These are phyloP conservation scores for Lathyrus tuberosus DNA, from an alignment of 306 rosid species.

Conservation along the genomic window DNA sequence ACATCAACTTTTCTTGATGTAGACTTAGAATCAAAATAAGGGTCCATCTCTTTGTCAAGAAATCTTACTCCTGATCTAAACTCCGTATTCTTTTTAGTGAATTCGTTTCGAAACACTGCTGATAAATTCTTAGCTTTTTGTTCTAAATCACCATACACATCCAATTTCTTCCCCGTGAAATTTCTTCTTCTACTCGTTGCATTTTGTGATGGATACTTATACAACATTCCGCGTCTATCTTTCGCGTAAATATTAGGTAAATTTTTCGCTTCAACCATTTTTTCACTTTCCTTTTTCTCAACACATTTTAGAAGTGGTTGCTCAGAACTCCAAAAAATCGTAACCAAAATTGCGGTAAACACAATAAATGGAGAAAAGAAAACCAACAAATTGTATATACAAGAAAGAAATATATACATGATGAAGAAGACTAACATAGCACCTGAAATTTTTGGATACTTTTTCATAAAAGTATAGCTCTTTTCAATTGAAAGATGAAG, in stretches of 20 bases:
- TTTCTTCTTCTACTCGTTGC: conserved; percentile 64
- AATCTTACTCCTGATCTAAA: conserved; percentile 10
- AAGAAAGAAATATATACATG: conserved; percentile 60
- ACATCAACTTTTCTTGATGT: conserved; percentile 6
- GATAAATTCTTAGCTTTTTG: conserved; percentile 37
- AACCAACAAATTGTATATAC: conserved; percentile 49
- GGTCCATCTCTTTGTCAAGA: conserved; percentile 29
- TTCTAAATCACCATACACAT: conserved; percentile 38
- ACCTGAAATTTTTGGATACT: conserved; percentile 55
- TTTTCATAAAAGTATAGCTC: conserved; percentile 46
- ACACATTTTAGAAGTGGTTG: conserved; percentile 31
- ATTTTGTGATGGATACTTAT: conserved; percentile 34
- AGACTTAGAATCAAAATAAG: conserved; percentile 17
- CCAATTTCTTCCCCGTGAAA: conserved; percentile 51
- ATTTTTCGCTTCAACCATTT: conserved; percentile 23
- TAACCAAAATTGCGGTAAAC: conserved; percentile 51
- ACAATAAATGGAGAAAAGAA: conserved; percentile 68
- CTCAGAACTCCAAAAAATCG: conserved; percentile 78
- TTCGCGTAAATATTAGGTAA: neutral
- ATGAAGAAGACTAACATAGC: conserved; percentile 42
- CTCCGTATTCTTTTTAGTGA: neutral
- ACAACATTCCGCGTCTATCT: conserved; percentile 34
- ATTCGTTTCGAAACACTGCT: conserved; percentile 33
- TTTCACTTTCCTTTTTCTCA: conserved; percentile 21
- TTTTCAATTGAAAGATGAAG: conserved; percentile 44